phyloP scores from a whole-genome alignment of 2,329 filamentous ascomycete genomes.

The Pseudogymnoascus destructans region DNA sequence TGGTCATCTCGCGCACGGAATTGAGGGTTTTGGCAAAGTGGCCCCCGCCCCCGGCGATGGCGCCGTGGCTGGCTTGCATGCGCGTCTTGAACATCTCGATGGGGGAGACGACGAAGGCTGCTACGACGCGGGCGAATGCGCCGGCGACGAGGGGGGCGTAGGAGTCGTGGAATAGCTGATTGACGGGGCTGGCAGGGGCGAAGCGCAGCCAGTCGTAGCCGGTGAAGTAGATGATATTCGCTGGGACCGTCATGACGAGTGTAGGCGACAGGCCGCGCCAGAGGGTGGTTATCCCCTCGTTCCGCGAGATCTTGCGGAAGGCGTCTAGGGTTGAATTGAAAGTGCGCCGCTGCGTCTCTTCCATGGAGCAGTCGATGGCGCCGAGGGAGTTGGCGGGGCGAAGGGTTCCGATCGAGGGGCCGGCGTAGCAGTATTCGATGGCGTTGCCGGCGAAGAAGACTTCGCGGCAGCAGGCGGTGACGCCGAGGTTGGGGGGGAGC shows the following conservation, averaged over 20 bases:
- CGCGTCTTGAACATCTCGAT: constrained; percentile 91
- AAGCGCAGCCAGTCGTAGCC: constrained; percentile 91
- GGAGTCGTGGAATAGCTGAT: constrained; percentile 46
- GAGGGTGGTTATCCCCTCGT: constrained; percentile 74
- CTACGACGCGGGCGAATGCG: constrained; percentile 61
- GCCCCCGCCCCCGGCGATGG: constrained; percentile 40
- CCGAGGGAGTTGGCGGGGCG: constrained; percentile 31
- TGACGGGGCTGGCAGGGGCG: constrained; percentile 59
- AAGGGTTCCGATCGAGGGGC: constrained; percentile 19
- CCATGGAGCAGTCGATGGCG: constrained; percentile 64
- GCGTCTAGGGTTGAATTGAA: constrained; percentile 90
- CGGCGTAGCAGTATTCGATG: constrained; percentile 44
- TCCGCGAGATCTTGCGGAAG: constrained; percentile 82
- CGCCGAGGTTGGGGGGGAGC: constrained; percentile 71
- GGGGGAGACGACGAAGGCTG: constrained; percentile 72
- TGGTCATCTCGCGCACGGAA: constrained; percentile 68
- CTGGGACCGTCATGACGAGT: constrained; percentile 82
- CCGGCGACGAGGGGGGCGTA: constrained; percentile 74
- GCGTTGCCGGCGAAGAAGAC: constrained; percentile 93
- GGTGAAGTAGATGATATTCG: constrained; percentile 97
- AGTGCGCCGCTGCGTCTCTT: constrained; percentile 69
- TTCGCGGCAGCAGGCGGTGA: constrained; percentile 89
- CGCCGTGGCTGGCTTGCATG: constrained; percentile 60
- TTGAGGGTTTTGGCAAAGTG: constrained; percentile 69
- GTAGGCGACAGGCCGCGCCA: constrained; percentile 95